Conservation (phyloP, 805 yeast species). For the Diddensiella transvaalensis region DNA sequence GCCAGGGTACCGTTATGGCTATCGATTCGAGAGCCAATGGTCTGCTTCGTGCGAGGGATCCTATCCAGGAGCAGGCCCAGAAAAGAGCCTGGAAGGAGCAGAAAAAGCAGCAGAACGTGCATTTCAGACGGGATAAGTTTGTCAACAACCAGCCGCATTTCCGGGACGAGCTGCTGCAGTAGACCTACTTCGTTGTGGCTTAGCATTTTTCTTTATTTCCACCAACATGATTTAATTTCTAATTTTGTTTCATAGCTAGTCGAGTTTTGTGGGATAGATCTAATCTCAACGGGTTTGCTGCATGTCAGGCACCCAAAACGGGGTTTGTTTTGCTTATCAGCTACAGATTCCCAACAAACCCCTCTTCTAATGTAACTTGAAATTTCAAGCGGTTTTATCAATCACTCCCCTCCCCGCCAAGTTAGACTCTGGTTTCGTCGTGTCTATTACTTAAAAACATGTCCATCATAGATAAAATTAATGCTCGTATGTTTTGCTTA, state of each 20-base stretch:
- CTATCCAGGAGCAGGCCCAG: constrained; percentile 43
- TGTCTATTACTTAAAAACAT: too few species aligned
- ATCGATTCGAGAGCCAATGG: constrained; percentile 47
- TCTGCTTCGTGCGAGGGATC: constrained; percentile 31
- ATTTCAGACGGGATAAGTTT: constrained; percentile 53
- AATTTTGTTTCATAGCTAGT: not conserved
- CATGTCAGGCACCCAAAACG: not conserved
- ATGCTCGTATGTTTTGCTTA: constrained; percentile 14
- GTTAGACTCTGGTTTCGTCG: too few species aligned
- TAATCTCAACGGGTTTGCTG: not conserved
- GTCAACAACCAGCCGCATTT: constrained; percentile 81
- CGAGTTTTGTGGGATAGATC: too few species aligned
- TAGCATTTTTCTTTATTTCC: not conserved
- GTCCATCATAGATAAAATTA: constrained; percentile 14
- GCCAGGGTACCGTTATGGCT: constrained; percentile 70
- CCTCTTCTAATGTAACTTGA: too few species aligned
- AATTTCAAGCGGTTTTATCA: too few species aligned
- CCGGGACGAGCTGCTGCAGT: constrained; percentile 66
- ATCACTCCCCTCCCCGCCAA: too few species aligned
- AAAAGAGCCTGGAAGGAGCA: constrained; percentile 60
- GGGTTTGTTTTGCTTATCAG: not conserved
- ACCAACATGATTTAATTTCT: too few species aligned
- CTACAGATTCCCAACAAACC: not conserved
- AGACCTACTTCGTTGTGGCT: too few species aligned
- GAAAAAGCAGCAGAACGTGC: constrained; percentile 45